A percentile compares a stretch with the other conserved stretches of the same genome.
Evolutionary conservation across 2,329 filamentous ascomycete species (phyloP).

Genomic region (Claviceps pusilla): DNA sequence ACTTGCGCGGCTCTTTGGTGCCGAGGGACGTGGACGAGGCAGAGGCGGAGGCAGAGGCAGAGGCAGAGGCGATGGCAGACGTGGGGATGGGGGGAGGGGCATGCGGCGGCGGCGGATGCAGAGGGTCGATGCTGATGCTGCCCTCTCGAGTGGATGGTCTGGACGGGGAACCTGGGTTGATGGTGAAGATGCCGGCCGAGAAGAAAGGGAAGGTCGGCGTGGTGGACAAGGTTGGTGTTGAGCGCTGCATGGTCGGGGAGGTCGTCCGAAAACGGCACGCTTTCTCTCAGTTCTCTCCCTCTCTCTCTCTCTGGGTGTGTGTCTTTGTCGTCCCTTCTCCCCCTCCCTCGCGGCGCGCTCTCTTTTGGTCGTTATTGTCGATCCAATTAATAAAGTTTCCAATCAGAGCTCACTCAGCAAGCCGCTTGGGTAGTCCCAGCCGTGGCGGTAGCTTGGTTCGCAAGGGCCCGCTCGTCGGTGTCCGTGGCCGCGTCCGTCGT

Average conservation of each 20-base stretch:
- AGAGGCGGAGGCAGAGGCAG: not conserved
- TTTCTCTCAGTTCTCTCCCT: not conserved
- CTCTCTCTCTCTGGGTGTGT: not conserved
- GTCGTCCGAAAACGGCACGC: not conserved
- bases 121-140: conserved; percentile 9
- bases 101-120: conserved; percentile 4
- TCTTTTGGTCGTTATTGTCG: not conserved
- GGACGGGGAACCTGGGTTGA: conserved; percentile 12
- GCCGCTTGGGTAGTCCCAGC: not conserved
- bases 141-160: conserved; percentile 24
- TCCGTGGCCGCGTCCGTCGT: not conserved
- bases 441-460: not conserved
- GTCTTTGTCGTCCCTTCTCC: not conserved
- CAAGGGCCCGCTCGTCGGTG: not conserved
- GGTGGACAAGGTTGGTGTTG: conserved; percentile 9
- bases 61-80: not conserved
- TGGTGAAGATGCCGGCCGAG: conserved; percentile 16
- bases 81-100: conserved; percentile 10
- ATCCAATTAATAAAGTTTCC: not conserved
- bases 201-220: conserved; percentile 22
- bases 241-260: conserved; percentile 3
- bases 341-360: not conserved
- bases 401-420: not conserved
- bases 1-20: conserved; percentile 29
- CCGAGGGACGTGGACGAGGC: not conserved